Conservation (phyloP, 78 protist species). For the Pelomyxa schiedti region DNA sequence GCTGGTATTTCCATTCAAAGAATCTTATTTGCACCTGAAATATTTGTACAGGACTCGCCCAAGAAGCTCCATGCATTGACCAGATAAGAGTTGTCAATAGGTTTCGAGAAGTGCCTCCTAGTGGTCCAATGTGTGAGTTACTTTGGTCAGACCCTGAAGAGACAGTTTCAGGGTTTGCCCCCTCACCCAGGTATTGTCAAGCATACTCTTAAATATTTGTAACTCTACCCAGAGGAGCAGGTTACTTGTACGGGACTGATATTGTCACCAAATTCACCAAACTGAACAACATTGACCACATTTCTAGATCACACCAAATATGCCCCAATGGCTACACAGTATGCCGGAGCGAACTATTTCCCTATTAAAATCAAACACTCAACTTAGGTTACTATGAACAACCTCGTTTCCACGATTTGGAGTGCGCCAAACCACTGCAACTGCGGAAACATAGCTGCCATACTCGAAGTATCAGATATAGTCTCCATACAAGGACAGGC, state of each 20-base stretch:
- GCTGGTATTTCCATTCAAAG: slow-evolving; percentile 15
- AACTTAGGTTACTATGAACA: too few species aligned
- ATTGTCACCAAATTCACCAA: slow-evolving; percentile 61
- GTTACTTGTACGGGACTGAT: slow-evolving; percentile 84
- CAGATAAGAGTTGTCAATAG: slow-evolving; percentile 69
- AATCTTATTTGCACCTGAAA: background rate
- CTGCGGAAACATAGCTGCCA: background rate
- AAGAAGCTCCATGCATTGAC: slow-evolving; percentile 18
- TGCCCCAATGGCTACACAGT: slow-evolving; percentile 83
- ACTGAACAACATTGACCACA: slow-evolving; percentile 58
- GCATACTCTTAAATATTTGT: background rate
- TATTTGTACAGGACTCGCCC: background rate
- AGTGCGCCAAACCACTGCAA: background rate
- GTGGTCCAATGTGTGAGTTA: slow-evolving; percentile 58
- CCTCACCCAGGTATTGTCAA: slow-evolving; percentile 6
- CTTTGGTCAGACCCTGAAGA: slow-evolving; percentile 56
- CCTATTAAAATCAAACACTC: too few species aligned
- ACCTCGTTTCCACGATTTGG: background rate
- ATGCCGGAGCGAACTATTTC: background rate
- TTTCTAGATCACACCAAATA: slow-evolving; percentile 92
- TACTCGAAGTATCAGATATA: background rate
- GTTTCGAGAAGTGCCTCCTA: slow-evolving; percentile 83
- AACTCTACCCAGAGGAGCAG: slow-evolving; percentile 71
- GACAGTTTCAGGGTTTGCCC: slow-evolving; percentile 38
- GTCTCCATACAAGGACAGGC: too few species aligned